phyloP scores from a whole-genome alignment of 2,329 filamentous ascomycete genomes.

The Penicillium sp. region DNA sequence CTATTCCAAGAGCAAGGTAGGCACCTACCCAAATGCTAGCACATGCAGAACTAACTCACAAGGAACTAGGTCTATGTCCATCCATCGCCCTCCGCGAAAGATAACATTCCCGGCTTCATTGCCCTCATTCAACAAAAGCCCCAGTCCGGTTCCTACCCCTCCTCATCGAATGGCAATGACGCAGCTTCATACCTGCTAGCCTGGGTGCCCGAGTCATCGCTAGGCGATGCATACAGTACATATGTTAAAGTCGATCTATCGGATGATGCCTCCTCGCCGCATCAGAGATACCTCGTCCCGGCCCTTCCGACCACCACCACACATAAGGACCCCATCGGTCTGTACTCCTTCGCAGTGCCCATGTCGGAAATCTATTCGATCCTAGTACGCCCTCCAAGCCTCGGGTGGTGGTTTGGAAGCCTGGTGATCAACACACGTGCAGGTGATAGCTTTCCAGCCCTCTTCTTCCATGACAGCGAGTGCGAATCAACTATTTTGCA shows the following conservation, averaged over 20 bases:
- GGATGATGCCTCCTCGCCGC: constrained; percentile 76
- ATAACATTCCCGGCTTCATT: constrained; percentile 94
- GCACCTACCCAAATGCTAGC: neutral
- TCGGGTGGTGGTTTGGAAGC: constrained; percentile 98
- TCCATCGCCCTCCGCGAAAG: constrained; percentile 86
- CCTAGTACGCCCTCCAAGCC: constrained; percentile 82
- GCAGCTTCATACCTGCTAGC: constrained; percentile 80
- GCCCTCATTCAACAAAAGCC: constrained; percentile 88
- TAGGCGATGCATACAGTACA: constrained; percentile 81
- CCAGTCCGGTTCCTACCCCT: constrained; percentile 41
- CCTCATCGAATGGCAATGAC: constrained; percentile 46
- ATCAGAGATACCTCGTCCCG: constrained; percentile 86
- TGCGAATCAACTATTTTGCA: constrained; percentile 94
- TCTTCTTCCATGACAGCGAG: constrained; percentile 98
- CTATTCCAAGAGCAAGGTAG: constrained; percentile 95
- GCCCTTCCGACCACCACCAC: constrained; percentile 83
- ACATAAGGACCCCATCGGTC: constrained; percentile 69
- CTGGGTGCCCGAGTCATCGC: constrained; percentile 86
- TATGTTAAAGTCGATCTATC: constrained; percentile 95
- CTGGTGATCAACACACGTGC: constrained; percentile 87
- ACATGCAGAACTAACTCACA: constrained; percentile 5
- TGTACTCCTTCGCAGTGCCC: constrained; percentile 89
- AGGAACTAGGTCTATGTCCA: constrained; percentile 81
- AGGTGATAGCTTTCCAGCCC: constrained; percentile 88
- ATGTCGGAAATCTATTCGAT: constrained; percentile 89